phyloP scores from a whole-genome alignment of 2,329 filamentous ascomycete genomes.

The Onygenales sp. region DNA sequence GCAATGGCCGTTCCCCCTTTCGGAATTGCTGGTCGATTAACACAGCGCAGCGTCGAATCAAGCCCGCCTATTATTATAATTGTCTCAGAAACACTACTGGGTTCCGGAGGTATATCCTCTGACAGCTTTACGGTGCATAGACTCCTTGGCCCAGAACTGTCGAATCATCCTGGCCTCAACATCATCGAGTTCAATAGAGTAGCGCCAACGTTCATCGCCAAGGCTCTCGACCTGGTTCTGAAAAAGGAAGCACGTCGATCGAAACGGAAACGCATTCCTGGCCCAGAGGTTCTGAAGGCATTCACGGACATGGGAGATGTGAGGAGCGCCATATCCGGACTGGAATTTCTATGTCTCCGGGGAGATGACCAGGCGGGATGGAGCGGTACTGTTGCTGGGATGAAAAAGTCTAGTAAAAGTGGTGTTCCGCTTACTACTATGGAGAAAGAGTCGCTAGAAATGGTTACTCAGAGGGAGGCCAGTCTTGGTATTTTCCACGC shows the following conservation, averaged over 20 bases:
- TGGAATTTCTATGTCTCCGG: conserved; percentile 86
- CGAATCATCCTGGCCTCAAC: conserved; percentile 67
- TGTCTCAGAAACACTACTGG: conserved; percentile 81
- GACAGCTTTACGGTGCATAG: conserved; percentile 92
- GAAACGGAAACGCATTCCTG: conserved; percentile 64
- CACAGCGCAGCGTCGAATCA: conserved; percentile 26
- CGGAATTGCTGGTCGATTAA: conserved; percentile 31
- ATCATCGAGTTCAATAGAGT: conserved; percentile 90
- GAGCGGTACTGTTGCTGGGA: conserved; percentile 61
- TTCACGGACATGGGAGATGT: conserved; percentile 86
- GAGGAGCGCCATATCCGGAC: conserved; percentile 78
- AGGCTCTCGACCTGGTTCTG: conserved; percentile 72
- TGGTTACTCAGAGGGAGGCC: conserved; percentile 78
- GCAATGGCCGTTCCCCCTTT: conserved; percentile 54
- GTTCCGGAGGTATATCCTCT: conserved; percentile 71
- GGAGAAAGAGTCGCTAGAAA: conserved; percentile 68
- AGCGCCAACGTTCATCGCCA: conserved; percentile 73
- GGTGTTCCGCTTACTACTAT: conserved; percentile 52
- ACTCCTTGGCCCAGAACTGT: conserved; percentile 75
- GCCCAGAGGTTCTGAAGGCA: conserved; percentile 65
- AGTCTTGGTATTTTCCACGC: conserved; percentile 93
- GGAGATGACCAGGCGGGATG: conserved; percentile 65
- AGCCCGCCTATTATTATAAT: conserved; percentile 74
- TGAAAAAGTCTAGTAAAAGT: conserved; percentile 49
- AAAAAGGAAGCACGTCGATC: conserved; percentile 77